phyloP scores from a whole-genome alignment of 108 stramenopile species.

The Cyclotella atomus region DNA sequence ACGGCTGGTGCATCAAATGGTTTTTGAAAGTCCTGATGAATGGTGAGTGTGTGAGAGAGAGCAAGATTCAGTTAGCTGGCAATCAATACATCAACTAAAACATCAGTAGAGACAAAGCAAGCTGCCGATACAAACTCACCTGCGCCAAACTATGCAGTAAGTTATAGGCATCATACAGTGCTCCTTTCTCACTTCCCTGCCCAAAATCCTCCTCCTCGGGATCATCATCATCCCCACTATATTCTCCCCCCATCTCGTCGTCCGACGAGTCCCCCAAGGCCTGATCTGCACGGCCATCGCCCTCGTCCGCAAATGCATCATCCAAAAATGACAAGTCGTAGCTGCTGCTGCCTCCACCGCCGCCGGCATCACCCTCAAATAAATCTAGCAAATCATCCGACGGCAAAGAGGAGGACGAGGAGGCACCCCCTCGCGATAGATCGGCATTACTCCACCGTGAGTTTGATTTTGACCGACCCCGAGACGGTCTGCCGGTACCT shows the following conservation, averaged over 20 bases:
- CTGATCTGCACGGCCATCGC: conserved; percentile 15
- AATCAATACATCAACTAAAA: neutral
- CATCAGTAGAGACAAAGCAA: neutral
- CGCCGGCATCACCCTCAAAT: conserved; percentile 11
- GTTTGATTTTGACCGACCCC: conserved; percentile 2
- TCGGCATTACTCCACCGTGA: neutral
- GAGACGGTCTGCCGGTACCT: conserved; percentile 3
- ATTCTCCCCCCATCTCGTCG: conserved; percentile 12
- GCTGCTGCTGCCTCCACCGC: neutral
- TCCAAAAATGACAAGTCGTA: conserved; percentile 26
- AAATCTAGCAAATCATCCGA: conserved; percentile 39
- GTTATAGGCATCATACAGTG: conserved; percentile 92
- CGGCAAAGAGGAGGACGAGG: neutral
- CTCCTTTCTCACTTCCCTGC: conserved; percentile 63
- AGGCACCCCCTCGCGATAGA: neutral
- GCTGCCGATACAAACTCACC: conserved; percentile 62
- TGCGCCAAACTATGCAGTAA: conserved; percentile 90
- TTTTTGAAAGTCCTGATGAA: conserved; percentile 85
- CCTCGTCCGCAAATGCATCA: conserved; percentile 11
- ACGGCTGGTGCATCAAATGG: conserved; percentile 96
- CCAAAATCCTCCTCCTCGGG: conserved; percentile 41
- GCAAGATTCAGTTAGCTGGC: neutral
- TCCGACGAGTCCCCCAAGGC: conserved; percentile 4
- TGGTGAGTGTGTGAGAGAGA: conserved; percentile 1
- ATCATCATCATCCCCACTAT: conserved; percentile 26